Evolutionary conservation across 495 filamentous ascomycete genomes (phyloP).

Genomic region (Umbilicaria muhlenbergii): DNA sequence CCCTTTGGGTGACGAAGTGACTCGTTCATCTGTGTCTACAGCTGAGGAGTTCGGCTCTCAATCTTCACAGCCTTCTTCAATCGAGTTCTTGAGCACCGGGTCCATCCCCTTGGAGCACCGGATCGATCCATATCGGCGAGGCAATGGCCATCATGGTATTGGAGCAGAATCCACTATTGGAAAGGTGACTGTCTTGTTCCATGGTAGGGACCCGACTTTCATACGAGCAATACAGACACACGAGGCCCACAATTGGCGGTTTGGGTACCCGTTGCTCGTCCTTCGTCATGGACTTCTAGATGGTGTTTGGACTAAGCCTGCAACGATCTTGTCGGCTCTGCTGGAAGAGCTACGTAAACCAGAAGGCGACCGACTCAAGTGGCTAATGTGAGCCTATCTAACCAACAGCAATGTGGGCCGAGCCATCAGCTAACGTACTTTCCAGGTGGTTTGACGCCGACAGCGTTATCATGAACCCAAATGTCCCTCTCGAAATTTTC

Average conservation of each 20-base stretch:
- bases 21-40: too few species aligned
- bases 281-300: constrained; percentile 9
- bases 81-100: too few species aligned
- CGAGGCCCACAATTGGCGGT: constrained; percentile 7
- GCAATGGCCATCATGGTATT: too few species aligned
- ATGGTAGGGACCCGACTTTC: too few species aligned
- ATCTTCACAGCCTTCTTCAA: too few species aligned
- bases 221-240: constrained; percentile 3
- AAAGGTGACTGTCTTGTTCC: too few species aligned
- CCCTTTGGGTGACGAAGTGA: too few species aligned
- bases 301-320: constrained; percentile 29
- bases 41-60: too few species aligned
- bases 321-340: constrained; percentile 30
- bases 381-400: constrained; percentile 28
- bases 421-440: neutral
- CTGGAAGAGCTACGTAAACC: constrained; percentile 35
- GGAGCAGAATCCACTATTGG: too few species aligned
- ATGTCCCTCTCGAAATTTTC: constrained; percentile 35
- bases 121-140: too few species aligned
- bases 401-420: neutral
- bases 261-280: constrained; percentile 9
- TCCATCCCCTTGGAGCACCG: too few species aligned
- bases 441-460: constrained; percentile 35
- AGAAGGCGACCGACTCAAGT: constrained; percentile 28
- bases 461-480: constrained; percentile 34